These are phyloP conservation scores for Malassezia vespertilionis DNA, from an alignment of 1,284 basidiomycete genomes.

Conservation along the genomic window DNA sequence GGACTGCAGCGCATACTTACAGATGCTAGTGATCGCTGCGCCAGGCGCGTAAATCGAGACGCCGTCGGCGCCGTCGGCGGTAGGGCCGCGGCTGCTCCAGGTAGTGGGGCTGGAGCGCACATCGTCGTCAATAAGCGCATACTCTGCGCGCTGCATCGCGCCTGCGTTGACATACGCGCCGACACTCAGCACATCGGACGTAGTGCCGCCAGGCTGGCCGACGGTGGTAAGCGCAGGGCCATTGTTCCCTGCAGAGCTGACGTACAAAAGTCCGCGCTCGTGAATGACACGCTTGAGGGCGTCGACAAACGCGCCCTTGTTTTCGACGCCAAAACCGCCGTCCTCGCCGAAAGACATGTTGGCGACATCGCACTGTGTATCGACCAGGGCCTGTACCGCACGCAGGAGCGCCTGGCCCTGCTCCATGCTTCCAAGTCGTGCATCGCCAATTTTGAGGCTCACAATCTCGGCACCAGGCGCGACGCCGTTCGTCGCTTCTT, in stretches of 20 bases:
- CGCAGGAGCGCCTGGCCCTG: slow-evolving; percentile 47
- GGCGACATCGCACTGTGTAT: slow-evolving; percentile 44
- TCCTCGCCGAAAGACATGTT: slow-evolving; percentile 48
- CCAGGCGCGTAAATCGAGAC: slow-evolving; percentile 47
- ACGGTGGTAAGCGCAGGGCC: slow-evolving; percentile 48
- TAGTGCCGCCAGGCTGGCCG: slow-evolving; percentile 46
- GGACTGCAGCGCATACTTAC: slow-evolving; percentile 44
- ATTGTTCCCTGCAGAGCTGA: slow-evolving; percentile 43
- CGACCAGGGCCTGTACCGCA: slow-evolving; percentile 46
- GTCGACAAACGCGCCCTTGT: slow-evolving; percentile 44
- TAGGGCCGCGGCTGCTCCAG: slow-evolving; percentile 48
- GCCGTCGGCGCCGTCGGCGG: slow-evolving; percentile 40
- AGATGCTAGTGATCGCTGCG: slow-evolving; percentile 47
- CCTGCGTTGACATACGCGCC: slow-evolving; percentile 47
- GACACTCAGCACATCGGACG: slow-evolving; percentile 42
- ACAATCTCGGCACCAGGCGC: slow-evolving; percentile 47
- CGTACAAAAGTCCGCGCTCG: slow-evolving; percentile 39
- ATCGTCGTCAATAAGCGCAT: slow-evolving; percentile 44
- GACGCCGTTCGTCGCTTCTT: slow-evolving; percentile 43
- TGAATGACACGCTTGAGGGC: slow-evolving; percentile 38
- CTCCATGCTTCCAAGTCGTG: slow-evolving; percentile 44
- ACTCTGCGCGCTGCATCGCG: slow-evolving; percentile 47
- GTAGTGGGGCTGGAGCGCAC: slow-evolving; percentile 45
- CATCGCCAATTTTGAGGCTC: slow-evolving; percentile 39
- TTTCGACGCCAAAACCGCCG: slow-evolving; percentile 40